A percentile compares a stretch with the other conserved stretches of the same genome.
These are phyloP conservation scores for Gardenia jasminoides DNA, from an alignment of 257 asterid species.

Conservation along the genomic window DNA sequence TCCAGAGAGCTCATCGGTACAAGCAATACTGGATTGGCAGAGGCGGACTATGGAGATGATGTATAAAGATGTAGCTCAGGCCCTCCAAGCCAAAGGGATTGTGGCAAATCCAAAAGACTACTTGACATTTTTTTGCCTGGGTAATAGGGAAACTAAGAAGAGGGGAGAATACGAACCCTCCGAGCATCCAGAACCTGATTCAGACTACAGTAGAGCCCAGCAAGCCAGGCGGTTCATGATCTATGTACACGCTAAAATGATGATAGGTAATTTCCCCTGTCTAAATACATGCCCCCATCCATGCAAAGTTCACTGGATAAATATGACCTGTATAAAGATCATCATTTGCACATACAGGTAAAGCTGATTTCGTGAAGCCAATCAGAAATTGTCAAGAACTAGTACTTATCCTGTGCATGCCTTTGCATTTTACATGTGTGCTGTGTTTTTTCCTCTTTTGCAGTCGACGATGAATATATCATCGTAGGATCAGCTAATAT, in stretches of 20 bases:
- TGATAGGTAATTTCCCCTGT: conserved; percentile 47
- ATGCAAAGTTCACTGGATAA: not conserved
- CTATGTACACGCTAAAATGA: conserved; percentile 73
- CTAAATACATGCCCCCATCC: not conserved
- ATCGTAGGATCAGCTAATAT: conserved; percentile 73
- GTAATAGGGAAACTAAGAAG: conserved; percentile 60
- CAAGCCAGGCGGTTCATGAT: conserved; percentile 65
- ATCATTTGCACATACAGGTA: not conserved
- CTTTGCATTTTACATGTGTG: not conserved
- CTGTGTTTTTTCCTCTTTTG: not conserved
- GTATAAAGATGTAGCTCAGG: conserved; percentile 52
- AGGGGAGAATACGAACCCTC: conserved; percentile 56
- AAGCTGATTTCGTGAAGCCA: not conserved
- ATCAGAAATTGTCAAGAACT: not conserved
- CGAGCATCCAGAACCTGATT: conserved; percentile 40
- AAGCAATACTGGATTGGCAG: conserved; percentile 71
- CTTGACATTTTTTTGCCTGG: conserved; percentile 66
- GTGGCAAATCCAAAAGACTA: conserved; percentile 61
- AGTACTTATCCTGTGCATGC: not conserved
- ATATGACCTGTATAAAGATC: not conserved
- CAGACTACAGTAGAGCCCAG: conserved; percentile 58
- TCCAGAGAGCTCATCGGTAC: conserved; percentile 53
- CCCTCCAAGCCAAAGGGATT: conserved; percentile 56
- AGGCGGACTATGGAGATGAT: conserved; percentile 72
- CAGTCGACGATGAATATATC: conserved; percentile 82